Base-by-base conservation (phyloP, 805 yeast species). In the Starmerella bacillaris region DNA sequence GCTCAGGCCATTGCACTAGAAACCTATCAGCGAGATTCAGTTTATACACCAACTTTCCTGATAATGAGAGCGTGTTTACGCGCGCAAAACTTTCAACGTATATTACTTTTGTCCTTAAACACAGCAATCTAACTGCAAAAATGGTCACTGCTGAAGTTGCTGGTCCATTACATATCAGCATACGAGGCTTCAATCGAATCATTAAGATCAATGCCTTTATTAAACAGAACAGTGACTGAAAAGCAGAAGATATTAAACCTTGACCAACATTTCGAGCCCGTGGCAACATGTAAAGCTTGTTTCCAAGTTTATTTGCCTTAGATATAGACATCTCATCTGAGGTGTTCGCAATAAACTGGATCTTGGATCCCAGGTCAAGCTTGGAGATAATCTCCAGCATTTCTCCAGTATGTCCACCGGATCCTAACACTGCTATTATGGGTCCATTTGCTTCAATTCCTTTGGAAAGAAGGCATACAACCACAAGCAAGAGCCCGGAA, bases 351-450 rank as follows among this genome's bases (percentile, higher is more conserved):
- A 62, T 57, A 52, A 61, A 62, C 9, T 21, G 16, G 18, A 45
- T 24, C 29, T 47, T 48, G 21, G 9, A 33, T 16, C 31, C n/a
- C 15, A 54, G 34, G 27, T 55, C 46, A 26, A 67, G 57, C 5
- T 53, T 51, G 4, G 51, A 41, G 7, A 80, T 51, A 14, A 86
- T 60, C 18, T 84, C 60, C n/a, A 84, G 53, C 92, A 86, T 80
- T 54, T 86, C 95, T 1, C 94, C 95, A 0, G 95, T 83, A 49
- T 83, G 96, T 2, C 95, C 96, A 2, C 98, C 98, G 0, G 94
- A 82, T 0, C 96, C 96, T 8, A 86, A 57, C n/a, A 82, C 63
- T 1, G 78, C 59, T 67, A 78, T 64, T 19, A 30, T 22, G n/a
- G 19, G 24, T 18, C 40, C 41, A 18, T 17, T 20, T 17, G 33